Conservation (phyloP, 148 eudicot genomes). For the Pharnaceum exiguum region DNA sequence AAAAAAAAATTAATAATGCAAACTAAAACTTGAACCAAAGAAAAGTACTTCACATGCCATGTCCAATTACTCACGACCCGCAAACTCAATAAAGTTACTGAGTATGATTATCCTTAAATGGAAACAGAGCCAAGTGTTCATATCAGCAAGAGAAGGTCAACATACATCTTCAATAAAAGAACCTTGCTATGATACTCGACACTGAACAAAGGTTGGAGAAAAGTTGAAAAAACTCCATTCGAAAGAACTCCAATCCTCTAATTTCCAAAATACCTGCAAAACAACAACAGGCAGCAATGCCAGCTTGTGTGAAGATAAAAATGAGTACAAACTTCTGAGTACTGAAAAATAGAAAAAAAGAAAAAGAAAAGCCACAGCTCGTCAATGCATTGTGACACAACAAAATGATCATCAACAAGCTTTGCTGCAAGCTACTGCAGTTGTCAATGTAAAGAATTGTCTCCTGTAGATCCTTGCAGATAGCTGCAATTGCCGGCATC, state of each 20-base stretch:
- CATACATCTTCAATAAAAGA: conserved; percentile 35
- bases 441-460: conserved; percentile 2
- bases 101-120: conserved; percentile 13
- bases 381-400: conserved; percentile 10
- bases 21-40: neutral
- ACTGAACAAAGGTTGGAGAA: conserved; percentile 32
- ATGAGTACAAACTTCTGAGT: conserved; percentile 25
- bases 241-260: conserved; percentile 28
- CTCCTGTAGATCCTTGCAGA: conserved; percentile 17
- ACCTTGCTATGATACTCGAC: conserved; percentile 33
- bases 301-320: conserved; percentile 32
- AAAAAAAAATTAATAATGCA: neutral
- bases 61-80: neutral
- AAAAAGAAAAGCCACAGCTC: conserved; percentile 25
- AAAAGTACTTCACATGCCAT: neutral
- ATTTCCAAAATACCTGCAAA: conserved; percentile 58
- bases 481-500: too few relatives aligned
- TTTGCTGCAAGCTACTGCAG: neutral
- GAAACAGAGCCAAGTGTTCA: conserved; percentile 3
- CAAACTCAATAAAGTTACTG: neutral
- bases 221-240: conserved; percentile 20
- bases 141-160: conserved; percentile 26
- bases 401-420: conserved; percentile 11
- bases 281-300: conserved; percentile 35
- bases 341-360: conserved; percentile 22